phyloP scores from a whole-genome alignment of 2,329 filamentous ascomycete species.

The Trichophyton simii region DNA sequence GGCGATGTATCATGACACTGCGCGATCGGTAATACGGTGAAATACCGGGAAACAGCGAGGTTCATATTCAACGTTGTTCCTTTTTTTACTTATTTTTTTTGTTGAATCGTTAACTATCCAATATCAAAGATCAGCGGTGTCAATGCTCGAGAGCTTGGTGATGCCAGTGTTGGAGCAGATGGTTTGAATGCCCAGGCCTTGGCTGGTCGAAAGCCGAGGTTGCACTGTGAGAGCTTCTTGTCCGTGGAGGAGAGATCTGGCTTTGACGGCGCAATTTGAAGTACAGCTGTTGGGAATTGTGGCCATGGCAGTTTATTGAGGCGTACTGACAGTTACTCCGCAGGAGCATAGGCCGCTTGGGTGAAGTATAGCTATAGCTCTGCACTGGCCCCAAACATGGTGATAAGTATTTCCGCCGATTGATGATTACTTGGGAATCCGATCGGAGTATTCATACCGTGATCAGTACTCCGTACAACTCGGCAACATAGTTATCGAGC shows the following conservation, averaged over 20 bases:
- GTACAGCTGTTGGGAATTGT: not conserved
- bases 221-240: not conserved
- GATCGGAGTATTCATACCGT: not conserved
- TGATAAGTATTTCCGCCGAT: not conserved
- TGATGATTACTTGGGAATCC: not conserved
- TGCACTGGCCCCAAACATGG: not conserved
- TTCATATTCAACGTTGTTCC: too few relatives aligned
- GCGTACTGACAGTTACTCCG: not conserved
- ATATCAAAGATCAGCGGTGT: not conserved
- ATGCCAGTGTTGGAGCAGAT: not conserved
- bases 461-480: not conserved
- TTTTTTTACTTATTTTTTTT: too few relatives aligned
- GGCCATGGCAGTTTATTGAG: not conserved
- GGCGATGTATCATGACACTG: not conserved
- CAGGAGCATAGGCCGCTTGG: not conserved
- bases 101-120: too few relatives aligned
- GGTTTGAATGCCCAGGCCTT: not conserved
- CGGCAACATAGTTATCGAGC: not conserved
- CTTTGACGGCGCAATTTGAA: not conserved
- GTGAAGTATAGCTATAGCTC: not conserved
- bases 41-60: not conserved
- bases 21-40: not conserved
- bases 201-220: not conserved
- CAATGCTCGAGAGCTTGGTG: not conserved
- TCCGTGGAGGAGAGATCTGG: not conserved